Conservation (phyloP, 108 stramenopile genomes). For the Cyclotella atomus region DNA sequence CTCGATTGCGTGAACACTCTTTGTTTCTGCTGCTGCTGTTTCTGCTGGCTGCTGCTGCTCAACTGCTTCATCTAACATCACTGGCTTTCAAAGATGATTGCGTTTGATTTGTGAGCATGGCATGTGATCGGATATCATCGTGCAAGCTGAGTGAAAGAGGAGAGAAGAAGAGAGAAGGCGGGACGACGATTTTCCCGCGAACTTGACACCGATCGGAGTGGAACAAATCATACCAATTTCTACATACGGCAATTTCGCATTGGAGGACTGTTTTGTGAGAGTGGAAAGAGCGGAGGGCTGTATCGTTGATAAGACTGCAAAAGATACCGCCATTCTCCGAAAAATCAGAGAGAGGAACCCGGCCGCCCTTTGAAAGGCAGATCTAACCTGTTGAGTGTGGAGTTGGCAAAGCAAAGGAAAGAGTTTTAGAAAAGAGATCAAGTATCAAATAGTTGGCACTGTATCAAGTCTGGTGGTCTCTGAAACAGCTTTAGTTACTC, state of each 20-base stretch:
- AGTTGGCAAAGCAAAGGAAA: no score
- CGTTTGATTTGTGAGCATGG: conserved; percentile 1
- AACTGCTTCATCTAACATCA: no score
- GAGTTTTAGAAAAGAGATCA: no score
- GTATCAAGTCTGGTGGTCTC: no score
- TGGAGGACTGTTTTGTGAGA: not conserved
- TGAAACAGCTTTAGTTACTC: no score
- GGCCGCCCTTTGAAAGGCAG: no score
- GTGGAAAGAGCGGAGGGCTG: not conserved
- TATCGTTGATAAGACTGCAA: not conserved
- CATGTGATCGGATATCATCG: not conserved
- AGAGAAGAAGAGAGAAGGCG: no score
- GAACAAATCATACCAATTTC: not conserved
- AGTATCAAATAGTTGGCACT: no score
- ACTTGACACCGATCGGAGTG: not conserved
- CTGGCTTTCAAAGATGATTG: no score
- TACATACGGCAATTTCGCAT: not conserved
- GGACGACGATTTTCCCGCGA: not conserved
- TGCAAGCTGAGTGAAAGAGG: not conserved
- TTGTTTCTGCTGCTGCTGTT: not conserved
- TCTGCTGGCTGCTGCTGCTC: no score
- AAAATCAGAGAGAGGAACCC: no score
- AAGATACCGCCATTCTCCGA: not conserved
- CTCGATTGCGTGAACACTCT: not conserved
- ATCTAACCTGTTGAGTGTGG: no score